A percentile compares a stretch with the other conserved stretches of the same genome.
phyloP scores from a whole-genome alignment of 1,284 basidiomycete species.

The Sporisorium scitamineum region DNA sequence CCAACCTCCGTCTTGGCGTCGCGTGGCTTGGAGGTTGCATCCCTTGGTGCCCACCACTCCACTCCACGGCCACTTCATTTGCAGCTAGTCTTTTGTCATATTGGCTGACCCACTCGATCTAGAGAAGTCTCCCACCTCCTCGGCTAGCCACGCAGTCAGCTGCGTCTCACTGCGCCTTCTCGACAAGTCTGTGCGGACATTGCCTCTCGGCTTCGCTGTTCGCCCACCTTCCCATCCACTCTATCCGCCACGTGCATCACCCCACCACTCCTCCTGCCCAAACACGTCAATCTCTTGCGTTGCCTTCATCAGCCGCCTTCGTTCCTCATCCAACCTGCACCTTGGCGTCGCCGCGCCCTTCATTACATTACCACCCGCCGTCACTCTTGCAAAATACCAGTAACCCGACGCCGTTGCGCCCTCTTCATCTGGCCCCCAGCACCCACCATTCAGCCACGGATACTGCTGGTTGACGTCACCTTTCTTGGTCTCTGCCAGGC shows the following conservation, averaged over 20 bases:
- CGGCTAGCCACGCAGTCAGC: not conserved
- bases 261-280: not conserved
- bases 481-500: not conserved
- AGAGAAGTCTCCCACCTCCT: not conserved
- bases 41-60: not conserved
- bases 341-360: conserved; percentile 18
- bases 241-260: not conserved
- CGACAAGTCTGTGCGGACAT: not conserved
- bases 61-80: not conserved
- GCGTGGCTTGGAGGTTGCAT: not conserved
- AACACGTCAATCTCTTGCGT: not conserved
- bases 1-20: not conserved
- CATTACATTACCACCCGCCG: conserved; percentile 8
- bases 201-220: not conserved
- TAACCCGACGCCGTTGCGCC: conserved; percentile 22
- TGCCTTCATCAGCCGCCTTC: not conserved
- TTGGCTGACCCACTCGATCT: not conserved
- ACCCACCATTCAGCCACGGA: conserved; percentile 7
- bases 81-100: not conserved
- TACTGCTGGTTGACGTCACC: conserved; percentile 19
- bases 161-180: not conserved
- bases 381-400: not conserved
- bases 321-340: conserved; percentile 15
- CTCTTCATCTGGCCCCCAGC: conserved; percentile 12
- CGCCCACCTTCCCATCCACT: not conserved